These are phyloP conservation scores for Tricholoma sp. DNA, from an alignment of 768 basidiomycete species.

Conservation along the genomic window DNA sequence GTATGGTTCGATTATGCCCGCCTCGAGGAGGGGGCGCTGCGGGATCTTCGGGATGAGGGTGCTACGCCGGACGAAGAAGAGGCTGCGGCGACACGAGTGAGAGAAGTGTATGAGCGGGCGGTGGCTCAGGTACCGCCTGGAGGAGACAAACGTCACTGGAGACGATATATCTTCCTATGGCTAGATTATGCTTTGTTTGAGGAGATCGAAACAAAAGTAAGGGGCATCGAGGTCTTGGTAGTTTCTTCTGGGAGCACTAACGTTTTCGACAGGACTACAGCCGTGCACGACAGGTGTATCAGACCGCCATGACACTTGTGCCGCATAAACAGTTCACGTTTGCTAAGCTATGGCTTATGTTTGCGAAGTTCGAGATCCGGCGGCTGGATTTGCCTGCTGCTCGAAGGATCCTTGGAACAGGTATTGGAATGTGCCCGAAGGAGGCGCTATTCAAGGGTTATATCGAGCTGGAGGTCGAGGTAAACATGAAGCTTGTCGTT, in stretches of 20 bases:
- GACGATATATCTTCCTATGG: conserved; percentile 90
- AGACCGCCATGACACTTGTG: conserved; percentile 81
- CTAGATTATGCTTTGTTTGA: conserved; percentile 95
- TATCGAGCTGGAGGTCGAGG: conserved; percentile 89
- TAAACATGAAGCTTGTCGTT: conserved; percentile 25
- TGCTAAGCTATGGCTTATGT: conserved; percentile 93
- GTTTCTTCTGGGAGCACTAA: neutral
- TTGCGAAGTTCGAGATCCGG: conserved; percentile 88
- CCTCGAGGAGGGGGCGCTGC: conserved; percentile 84
- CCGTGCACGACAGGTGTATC: conserved; percentile 87
- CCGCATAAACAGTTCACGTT: conserved; percentile 98
- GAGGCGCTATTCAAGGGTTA: conserved; percentile 95
- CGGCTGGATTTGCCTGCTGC: conserved; percentile 78
- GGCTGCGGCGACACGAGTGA: conserved; percentile 56
- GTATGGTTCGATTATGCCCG: conserved; percentile 97
- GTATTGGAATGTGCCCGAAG: conserved; percentile 95
- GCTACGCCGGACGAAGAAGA: conserved; percentile 67
- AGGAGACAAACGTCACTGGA: conserved; percentile 87
- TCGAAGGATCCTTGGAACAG: conserved; percentile 82
- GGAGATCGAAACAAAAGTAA: conserved; percentile 89
- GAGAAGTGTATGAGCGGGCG: conserved; percentile 94
- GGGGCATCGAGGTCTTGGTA: conserved; percentile 10
- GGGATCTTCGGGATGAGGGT: conserved; percentile 72
- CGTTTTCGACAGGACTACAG: conserved; percentile 60
- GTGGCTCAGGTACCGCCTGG: conserved; percentile 96